Evolutionary conservation across 2,329 filamentous ascomycete genomes (phyloP).

Genomic region (Trichophyton equinum): DNA sequence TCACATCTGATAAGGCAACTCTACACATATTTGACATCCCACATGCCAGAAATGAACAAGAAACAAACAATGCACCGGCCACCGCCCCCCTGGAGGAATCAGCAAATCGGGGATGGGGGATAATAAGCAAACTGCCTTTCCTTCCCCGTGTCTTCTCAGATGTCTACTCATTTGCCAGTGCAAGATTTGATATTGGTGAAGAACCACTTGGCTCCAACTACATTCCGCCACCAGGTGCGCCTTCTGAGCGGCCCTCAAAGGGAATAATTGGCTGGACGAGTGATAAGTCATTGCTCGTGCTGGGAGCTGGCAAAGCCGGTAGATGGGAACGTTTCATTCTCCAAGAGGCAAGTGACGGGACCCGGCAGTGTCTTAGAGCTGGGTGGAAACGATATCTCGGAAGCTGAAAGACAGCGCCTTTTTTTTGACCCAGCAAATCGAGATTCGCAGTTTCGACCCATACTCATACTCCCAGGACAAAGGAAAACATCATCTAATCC

Average conservation of each 20-base stretch:
- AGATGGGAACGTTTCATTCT: slow-evolving; percentile 81
- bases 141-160: slow-evolving; percentile 83
- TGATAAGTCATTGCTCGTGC: slow-evolving; percentile 59
- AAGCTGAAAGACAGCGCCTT: slow-evolving; percentile 16
- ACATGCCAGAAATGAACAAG: slow-evolving; percentile 25
- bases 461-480: background rate
- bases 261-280: slow-evolving; percentile 75
- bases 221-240: slow-evolving; percentile 40
- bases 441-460: background rate
- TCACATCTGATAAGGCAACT: slow-evolving; percentile 92
- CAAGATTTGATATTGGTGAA: slow-evolving; percentile 71
- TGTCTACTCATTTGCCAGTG: slow-evolving; percentile 70
- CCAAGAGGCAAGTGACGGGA: slow-evolving; percentile 55
- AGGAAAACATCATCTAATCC: background rate
- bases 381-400: slow-evolving; percentile 72
- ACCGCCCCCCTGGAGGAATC: slow-evolving; percentile 24
- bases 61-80: slow-evolving; percentile 16
- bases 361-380: slow-evolving; percentile 53
- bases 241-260: slow-evolving; percentile 54
- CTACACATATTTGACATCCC: slow-evolving; percentile 87
- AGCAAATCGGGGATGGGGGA: slow-evolving; percentile 68
- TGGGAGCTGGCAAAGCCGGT: slow-evolving; percentile 67
- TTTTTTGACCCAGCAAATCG: background rate
- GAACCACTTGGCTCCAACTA: slow-evolving; percentile 40
- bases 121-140: slow-evolving; percentile 69